Evolutionary conservation across 179 eudicot species (phyloP), one percentile per base, ranked within the genome.

Genomic region (Actinidia arguta): DNA sequence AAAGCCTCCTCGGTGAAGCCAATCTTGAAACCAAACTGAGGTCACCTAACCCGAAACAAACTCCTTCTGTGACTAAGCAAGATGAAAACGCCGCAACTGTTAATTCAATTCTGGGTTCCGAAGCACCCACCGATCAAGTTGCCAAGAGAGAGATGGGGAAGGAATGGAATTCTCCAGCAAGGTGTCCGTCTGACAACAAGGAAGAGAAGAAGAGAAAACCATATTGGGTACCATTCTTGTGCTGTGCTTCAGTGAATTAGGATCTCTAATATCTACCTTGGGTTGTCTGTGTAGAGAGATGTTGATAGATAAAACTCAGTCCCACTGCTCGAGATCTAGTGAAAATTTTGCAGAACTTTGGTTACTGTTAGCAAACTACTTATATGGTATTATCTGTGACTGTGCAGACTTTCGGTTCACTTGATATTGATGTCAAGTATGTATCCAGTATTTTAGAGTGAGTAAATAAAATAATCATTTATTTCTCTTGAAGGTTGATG

Each of bases 81-180:
- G 90, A 86, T 46, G 85, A 76, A 79, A 56, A 13, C 61, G 78
- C 87, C 10, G 59, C 27, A 44, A 82, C 84, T 10, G 90, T 81
- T 79, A 81, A 82, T 48, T 56, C 76, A 44, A 67, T 63, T 55
- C 69, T 77, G 74, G 78, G 82, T 50, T 47, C 85, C 12, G 81
- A 83, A 80, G 66, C 69, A 22, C 79, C 86, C 47, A 25, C 68
- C 36, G 51, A 55, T 18, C 77, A 75, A 50, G 71, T 73, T 24
- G 75, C 82, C 13, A 78, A 85, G 68, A 85, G 81, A 46, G 91
- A 85, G 16, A 55, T 69, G 69, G 91, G 78, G 24, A 88, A 86
- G 84, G 97, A 92, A 85, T 92, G 95, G 97, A 85, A 91, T 69
- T 92, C 98, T 70, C 94, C 94, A 1, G 94, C 96, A 71, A 86